phyloP scores from a whole-genome alignment of 352 stramenopile genomes.

The Globisporangium viniferum region DNA sequence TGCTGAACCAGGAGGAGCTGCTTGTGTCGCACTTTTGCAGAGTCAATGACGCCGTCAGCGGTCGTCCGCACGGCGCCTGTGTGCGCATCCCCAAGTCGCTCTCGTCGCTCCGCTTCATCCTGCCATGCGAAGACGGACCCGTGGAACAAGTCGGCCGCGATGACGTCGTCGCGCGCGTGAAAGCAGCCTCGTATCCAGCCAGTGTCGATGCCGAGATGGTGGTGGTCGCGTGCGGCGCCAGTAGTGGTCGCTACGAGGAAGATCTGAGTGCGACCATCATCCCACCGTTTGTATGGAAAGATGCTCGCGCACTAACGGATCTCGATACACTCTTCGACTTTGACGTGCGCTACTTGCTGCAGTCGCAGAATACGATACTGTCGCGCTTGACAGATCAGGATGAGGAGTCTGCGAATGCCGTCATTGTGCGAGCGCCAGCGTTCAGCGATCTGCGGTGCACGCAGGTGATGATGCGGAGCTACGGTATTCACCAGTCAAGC shows the following conservation, averaged over 20 bases:
- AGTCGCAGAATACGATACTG: background rate
- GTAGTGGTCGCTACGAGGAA: background rate
- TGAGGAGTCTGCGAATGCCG: constrained; percentile 16
- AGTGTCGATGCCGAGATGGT: background rate
- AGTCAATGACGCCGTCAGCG: background rate
- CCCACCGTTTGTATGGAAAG: constrained; percentile 1
- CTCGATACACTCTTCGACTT: constrained; percentile 22
- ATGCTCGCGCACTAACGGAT: background rate
- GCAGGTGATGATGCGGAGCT: constrained; percentile 21
- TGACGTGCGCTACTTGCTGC: constrained; percentile 15
- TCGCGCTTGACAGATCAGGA: constrained; percentile 1
- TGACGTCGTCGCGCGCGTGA: constrained; percentile 14
- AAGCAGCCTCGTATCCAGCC: background rate
- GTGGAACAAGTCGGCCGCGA: constrained; percentile 14
- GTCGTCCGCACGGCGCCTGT: background rate
- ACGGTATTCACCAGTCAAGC: background rate
- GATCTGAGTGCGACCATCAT: background rate
- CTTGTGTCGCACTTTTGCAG: constrained; percentile 25
- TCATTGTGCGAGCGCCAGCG: constrained; percentile 18
- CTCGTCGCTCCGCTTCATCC: constrained; percentile 14
- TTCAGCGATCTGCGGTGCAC: constrained; percentile 27
- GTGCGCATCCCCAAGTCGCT: constrained; percentile 5
- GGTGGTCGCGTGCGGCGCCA: background rate
- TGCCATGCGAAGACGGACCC: constrained; percentile 17
- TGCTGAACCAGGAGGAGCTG: constrained; percentile 46